A percentile compares a stretch with the other conserved stretches of the same genome.
phyloP scores from a whole-genome alignment of 1,139 yeast genomes.

The Kodamaea suecica region DNA sequence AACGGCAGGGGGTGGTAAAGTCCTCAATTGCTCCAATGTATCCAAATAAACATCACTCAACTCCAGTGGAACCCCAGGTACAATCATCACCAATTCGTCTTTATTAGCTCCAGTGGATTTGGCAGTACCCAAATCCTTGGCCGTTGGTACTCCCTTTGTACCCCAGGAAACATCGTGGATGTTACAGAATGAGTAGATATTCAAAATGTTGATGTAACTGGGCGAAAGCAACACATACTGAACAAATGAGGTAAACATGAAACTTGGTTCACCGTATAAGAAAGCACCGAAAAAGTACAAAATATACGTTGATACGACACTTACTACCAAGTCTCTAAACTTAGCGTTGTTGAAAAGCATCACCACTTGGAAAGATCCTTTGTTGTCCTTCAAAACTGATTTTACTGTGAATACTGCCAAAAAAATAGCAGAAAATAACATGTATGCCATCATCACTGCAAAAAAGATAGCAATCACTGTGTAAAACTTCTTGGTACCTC shows the following conservation, averaged over 20 bases:
- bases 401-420: constrained; percentile 73
- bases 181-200: constrained; percentile 81
- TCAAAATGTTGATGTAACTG: constrained; percentile 71
- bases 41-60: constrained; percentile 57
- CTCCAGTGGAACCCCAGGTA: constrained; percentile 62
- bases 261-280: constrained; percentile 74
- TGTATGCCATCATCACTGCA: constrained; percentile 27
- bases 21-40: constrained; percentile 46
- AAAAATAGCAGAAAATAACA: constrained; percentile 67
- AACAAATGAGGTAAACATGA: constrained; percentile 68
- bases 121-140: constrained; percentile 70
- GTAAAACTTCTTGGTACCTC: constrained; percentile 25
- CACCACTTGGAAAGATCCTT: constrained; percentile 41
- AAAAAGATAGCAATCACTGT: constrained; percentile 21
- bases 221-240: constrained; percentile 75
- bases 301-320: constrained; percentile 79
- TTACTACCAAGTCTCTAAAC: constrained; percentile 83
- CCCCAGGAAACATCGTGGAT: constrained; percentile 90
- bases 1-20: constrained; percentile 23
- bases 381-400: constrained; percentile 33
- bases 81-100: constrained; percentile 65
- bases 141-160: constrained; percentile 67
- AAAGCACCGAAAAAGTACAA: constrained; percentile 76
- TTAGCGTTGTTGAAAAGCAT: constrained; percentile 59
- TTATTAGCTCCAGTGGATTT: constrained; percentile 49